Evolutionary conservation across 768 basidiomycete species (phyloP), one percentile per base, ranked within the genome.

Genomic region (Dacryopinax spathularia): DNA sequence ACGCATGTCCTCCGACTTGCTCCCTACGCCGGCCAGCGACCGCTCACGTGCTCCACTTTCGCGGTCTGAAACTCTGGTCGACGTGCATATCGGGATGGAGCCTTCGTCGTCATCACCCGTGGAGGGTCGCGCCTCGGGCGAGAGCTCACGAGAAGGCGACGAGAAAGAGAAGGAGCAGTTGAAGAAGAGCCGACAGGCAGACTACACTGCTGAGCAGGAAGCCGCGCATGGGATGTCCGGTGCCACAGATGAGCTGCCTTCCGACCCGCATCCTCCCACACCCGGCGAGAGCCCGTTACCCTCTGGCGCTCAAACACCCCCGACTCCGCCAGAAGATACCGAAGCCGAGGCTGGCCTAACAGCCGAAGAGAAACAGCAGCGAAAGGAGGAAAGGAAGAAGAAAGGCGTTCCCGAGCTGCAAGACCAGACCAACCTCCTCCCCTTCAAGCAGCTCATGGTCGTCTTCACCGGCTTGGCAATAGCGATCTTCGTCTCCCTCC

Each of bases 371-470:
- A 36, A 48, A 4, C 18, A 6, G 39, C 18, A 48, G 41, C 29
- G 61, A 33, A n/a, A 34, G 37, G 36, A 16, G 33, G 27, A 44
- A 62, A 62, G 44, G 39, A 66, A 66, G 62, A 65, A 61, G 59
- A 69, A 69, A 67, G 68, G 70, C 48, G 66, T 68, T 63, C 44
- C 68, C 41, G 69, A 68, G 56, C 65, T 87, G 60, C 85, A 85
- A 12, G 88, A 89, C 75, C 87, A 89, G 72, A 88, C 87, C 2
- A 88, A 89, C 69, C 77, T 87, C 13, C 77, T 88, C 3, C 87
- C 87, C 0, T 80, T 82, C 70, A 79, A 76, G 63, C 83, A 84
- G 71, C 76, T 88, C 41, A 71, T 88, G 2, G 74, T 81, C 12
- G 81, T 87, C 5, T 86, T 88, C 68, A 69, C 78, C 0, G 81